Base-by-base conservation (phyloP, 129 eudicot genomes). In the Pittosporum tobira region DNA sequence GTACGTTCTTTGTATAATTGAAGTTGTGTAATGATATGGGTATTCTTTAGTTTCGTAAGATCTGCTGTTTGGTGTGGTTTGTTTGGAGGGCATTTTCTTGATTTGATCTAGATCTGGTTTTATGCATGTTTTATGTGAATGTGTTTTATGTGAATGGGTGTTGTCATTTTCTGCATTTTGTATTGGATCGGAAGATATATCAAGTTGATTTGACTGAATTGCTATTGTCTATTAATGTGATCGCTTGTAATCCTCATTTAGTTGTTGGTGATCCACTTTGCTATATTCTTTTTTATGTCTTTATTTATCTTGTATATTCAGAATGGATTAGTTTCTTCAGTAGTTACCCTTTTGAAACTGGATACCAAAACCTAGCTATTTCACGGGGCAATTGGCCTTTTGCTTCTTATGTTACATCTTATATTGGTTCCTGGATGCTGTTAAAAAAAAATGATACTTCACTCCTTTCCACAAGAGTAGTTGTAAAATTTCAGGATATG, bases 51-150 rank as follows among this genome's bases (percentile, higher is more conserved):
- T 49, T 29, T 55, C 59, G 25, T 71, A 63, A 71, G 76, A 71
- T 71, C 70, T 71, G 70, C 28, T 57, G 25, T 34, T 1, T 13
- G 38, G 19, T 23, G 57, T 51, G 59, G 20, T 44, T 58, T 6
- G 5, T 62, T 29, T 46, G 21, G 23, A 27, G 18, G 26, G 22
- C 61, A 28, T 26, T 50, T 61, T 20, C 53, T 38, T 14, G 43
- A 38, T 68, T 63, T 57, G 65, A 57, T 38, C 20, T 22, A 56
- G 69, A 56, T 68, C 74, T 51, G 67, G n/a, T 12, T 19, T n/a
- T 37, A 50, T 19, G n/a, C n/a, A 48, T 63, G 68, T 23, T 23
- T 42, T 64, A 20, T 20, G 31, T 23, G 36, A 21, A 48, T 34
- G 44, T 49, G n/a, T 36, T 25, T 52, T 37, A 45, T 7, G 48